A percentile compares a stretch with the other conserved stretches of the same genome.
phyloP scores from a whole-genome alignment of 176 grass and related monocot genomes.

The Carex kokanica region DNA sequence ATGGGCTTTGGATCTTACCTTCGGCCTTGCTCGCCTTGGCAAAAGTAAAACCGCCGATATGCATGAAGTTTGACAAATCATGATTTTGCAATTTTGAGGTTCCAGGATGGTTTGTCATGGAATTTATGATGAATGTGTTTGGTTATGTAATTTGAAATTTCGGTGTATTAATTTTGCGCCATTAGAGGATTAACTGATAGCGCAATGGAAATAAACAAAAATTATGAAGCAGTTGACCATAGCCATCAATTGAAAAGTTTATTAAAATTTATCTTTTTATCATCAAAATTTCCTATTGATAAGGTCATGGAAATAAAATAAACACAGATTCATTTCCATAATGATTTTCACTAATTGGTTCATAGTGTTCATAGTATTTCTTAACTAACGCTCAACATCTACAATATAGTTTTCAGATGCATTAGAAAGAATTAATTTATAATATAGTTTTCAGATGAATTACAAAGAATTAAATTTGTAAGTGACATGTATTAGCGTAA shows the following conservation, averaged over 20 bases:
- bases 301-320: background rate
- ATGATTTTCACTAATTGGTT: too few relatives aligned
- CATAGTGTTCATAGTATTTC: too few relatives aligned
- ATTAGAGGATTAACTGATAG: background rate
- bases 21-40: slow-evolving; percentile 79
- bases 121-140: background rate
- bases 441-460: too few relatives aligned
- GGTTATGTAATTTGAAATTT: background rate
- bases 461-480: too few relatives aligned
- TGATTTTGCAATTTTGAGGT: background rate
- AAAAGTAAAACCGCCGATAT: slow-evolving; percentile 86
- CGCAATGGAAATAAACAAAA: background rate
- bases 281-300: background rate
- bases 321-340: background rate
- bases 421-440: too few relatives aligned
- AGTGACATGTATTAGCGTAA: too few relatives aligned
- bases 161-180: background rate
- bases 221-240: background rate
- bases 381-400: too few relatives aligned
- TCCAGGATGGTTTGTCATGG: background rate
- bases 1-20: slow-evolving; percentile 87
- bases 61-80: slow-evolving; percentile 73
- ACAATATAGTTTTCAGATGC: too few relatives aligned
- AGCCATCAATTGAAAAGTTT: background rate
- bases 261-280: background rate